Evolutionary conservation across 441 rosid species (phyloP).

Genomic region (Flueggea neowawraea): DNA sequence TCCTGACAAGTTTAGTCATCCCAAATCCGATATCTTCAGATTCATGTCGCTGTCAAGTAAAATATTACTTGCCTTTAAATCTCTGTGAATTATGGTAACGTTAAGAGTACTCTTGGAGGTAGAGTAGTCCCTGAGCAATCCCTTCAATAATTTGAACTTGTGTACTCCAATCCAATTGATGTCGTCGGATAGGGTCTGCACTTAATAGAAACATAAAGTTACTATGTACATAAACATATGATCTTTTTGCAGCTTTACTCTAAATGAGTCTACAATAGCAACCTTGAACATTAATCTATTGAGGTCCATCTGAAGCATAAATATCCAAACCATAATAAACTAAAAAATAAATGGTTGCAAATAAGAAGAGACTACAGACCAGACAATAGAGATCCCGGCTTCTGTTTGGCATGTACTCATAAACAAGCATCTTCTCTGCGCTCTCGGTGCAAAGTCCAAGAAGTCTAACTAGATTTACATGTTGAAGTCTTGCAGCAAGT

Average conservation of each 20-base stretch:
- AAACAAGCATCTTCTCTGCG: slow-evolving; percentile 45
- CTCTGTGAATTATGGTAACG: slow-evolving; percentile 22
- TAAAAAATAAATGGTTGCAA: no score
- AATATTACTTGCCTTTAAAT: no score
- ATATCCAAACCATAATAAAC: no score
- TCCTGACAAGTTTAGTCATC: slow-evolving; percentile 24
- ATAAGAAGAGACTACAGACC: slow-evolving; percentile 15
- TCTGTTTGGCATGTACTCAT: slow-evolving; percentile 42
- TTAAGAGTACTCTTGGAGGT: slow-evolving; percentile 45
- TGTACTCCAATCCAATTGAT: background rate
- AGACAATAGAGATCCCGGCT: slow-evolving; percentile 47
- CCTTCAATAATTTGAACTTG: slow-evolving; percentile 2
- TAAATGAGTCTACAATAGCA: no score
- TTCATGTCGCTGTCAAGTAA: slow-evolving; percentile 24
- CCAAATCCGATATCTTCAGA: slow-evolving; percentile 30
- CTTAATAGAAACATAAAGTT: no score
- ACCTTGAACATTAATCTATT: no score
- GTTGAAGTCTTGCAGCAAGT: slow-evolving; percentile 45
- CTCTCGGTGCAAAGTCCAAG: slow-evolving; percentile 36
- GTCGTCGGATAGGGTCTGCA: background rate
- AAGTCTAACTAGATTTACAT: slow-evolving; percentile 42
- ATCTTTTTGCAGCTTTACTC: no score
- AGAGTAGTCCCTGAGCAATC: slow-evolving; percentile 17
- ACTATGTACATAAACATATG: no score
- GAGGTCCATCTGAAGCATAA: no score